Conservation (phyloP, 2,329 filamentous ascomycete species). For the Chrysosporium queenslandicum region DNA sequence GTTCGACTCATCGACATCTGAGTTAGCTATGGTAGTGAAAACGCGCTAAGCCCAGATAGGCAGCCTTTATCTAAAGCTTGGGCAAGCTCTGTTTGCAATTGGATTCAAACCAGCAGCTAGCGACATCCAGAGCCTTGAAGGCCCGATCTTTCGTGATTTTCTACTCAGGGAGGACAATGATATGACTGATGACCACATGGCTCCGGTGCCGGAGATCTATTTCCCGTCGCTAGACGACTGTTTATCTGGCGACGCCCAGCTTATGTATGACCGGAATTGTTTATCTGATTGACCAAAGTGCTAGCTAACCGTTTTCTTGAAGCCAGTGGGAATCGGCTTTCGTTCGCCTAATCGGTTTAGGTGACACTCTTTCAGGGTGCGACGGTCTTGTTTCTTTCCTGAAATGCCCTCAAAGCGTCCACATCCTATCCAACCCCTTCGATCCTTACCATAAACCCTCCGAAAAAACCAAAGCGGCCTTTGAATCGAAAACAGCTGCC, state of each 20-base stretch:
- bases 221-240: constrained; percentile 79
- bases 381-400: constrained; percentile 59
- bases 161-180: constrained; percentile 23
- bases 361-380: constrained; percentile 42
- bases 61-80: constrained; percentile 19
- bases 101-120: background rate
- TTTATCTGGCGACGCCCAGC: constrained; percentile 65
- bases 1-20: background rate
- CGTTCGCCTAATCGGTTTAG: constrained; percentile 39
- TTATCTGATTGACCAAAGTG: background rate
- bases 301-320: constrained; percentile 23
- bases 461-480: constrained; percentile 56
- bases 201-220: constrained; percentile 61
- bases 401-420: constrained; percentile 56
- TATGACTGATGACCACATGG: constrained; percentile 47
- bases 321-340: constrained; percentile 53
- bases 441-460: constrained; percentile 56
- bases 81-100: constrained; percentile 20
- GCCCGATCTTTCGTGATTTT: background rate
- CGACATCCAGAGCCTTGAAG: background rate
- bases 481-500: constrained; percentile 75
- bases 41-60: constrained; percentile 30
- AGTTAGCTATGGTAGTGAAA: background rate
- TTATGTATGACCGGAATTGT: constrained; percentile 54
- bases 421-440: constrained; percentile 58